A percentile compares a stretch with the other conserved stretches of the same genome.
Conservation (phyloP, 1,284 basidiomycete species). For the Filobasidium uniguttulatum region DNA sequence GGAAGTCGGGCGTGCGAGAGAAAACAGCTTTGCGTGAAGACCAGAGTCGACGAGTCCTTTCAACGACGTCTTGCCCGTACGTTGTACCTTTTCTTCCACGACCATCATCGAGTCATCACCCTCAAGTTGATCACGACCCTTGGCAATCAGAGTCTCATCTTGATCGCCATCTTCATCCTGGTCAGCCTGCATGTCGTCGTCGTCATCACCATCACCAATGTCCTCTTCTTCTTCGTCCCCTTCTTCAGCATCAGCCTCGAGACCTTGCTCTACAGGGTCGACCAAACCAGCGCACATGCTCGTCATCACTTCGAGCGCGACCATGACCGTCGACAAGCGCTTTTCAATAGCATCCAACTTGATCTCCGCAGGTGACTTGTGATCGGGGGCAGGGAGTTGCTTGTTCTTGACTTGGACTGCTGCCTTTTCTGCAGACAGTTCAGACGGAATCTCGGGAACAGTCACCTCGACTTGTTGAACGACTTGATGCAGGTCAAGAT, state of each 20-base stretch:
- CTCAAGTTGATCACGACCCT: conserved; percentile 31
- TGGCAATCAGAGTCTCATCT: conserved; percentile 34
- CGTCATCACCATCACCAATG: conserved; percentile 33
- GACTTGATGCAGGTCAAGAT: conserved; percentile 47
- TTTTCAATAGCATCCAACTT: conserved; percentile 63
- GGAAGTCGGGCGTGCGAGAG: conserved; percentile 53
- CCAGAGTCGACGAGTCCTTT: conserved; percentile 8
- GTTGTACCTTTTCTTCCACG: conserved; percentile 7
- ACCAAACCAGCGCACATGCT: conserved; percentile 75
- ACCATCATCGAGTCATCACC: conserved; percentile 24
- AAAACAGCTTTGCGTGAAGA: conserved; percentile 46
- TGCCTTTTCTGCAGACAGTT: conserved; percentile 34
- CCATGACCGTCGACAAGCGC: conserved; percentile 55
- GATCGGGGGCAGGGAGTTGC: conserved; percentile 45
- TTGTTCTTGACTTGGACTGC: conserved; percentile 22
- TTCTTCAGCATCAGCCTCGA: conserved; percentile 22
- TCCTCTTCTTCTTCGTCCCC: conserved; percentile 23
- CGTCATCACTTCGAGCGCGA: conserved; percentile 72
- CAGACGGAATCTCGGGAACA: conserved; percentile 35
- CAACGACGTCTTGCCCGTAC: conserved; percentile 8
- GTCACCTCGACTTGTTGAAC: conserved; percentile 46
- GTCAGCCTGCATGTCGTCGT: conserved; percentile 13
- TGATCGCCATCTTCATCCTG: conserved; percentile 31
- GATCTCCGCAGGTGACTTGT: conserved; percentile 52
- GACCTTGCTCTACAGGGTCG: conserved; percentile 43